Percentiles rank a stretch among this genome's conserved stretches.
phyloP scores from a whole-genome alignment of 202 grass and related monocot genomes.

The Tripidium arundinaceum region DNA sequence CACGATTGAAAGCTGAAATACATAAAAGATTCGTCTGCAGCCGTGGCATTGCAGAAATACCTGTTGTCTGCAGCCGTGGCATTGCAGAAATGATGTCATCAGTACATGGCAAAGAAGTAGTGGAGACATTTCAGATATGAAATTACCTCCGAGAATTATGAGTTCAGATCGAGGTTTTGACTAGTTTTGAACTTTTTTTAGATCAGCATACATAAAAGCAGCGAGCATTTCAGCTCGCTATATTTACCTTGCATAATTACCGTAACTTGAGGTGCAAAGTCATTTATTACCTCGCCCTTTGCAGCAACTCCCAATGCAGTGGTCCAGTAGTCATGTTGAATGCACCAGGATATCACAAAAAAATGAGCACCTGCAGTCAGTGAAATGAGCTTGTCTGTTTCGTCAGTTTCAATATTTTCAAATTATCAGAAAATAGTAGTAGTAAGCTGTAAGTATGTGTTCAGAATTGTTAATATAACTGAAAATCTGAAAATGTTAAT shows the following conservation, averaged over 20 bases:
- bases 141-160: not conserved
- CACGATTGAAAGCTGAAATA: too few relatives aligned
- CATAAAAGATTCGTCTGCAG: too few relatives aligned
- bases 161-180: not conserved
- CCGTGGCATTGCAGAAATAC: too few relatives aligned
- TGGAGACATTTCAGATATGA: slow-evolving; percentile 2
- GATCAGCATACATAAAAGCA: not conserved
- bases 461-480: not conserved
- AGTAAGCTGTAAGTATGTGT: not conserved
- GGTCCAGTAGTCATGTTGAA: slow-evolving; percentile 99
- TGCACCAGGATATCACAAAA: slow-evolving; percentile 95
- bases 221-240: not conserved
- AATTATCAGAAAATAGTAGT: not conserved
- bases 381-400: slow-evolving; percentile 11
- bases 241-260: not conserved
- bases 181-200: not conserved
- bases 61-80: slow-evolving; percentile 93
- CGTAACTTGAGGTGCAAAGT: slow-evolving; percentile 16
- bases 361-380: slow-evolving; percentile 74
- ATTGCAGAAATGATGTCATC: slow-evolving; percentile 31
- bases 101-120: slow-evolving; percentile 20
- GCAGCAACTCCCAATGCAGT: slow-evolving; percentile 94
- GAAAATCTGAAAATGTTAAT: not conserved
- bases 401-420: not conserved
- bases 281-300: slow-evolving; percentile 75